Evolutionary conservation across 345 rosid species (phyloP), one percentile per base, ranked within the genome.

Genomic region (Eucalyptus urophylla): DNA sequence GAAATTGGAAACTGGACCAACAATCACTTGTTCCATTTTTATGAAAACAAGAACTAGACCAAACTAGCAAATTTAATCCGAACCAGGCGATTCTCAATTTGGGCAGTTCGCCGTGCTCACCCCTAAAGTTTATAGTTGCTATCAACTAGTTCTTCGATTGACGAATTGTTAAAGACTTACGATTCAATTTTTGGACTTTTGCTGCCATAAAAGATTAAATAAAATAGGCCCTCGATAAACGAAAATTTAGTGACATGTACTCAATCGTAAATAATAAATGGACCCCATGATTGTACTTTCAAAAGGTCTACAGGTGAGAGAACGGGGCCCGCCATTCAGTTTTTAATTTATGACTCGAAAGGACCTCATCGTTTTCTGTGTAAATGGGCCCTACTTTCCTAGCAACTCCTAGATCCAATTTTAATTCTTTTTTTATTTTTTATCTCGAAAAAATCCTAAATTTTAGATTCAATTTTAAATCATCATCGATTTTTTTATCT

Each of bases 11-110:
- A 51, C 2, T 1, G 2, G 1, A 3, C 8, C 1, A 1, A 17
- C 0, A 51, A 51, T 51, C 21, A 17, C 1, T 3, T 0, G 4
- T 51, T 51, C 0, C 2, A 53, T 53, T 53, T 53, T 53, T 53
- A 53, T 53, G 4, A 0, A 51, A 51, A 17, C 0, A 1, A 0
- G 2, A 17, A 51, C 0, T 0, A 3, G 1, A 51, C 0, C 4
- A 51, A 51, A 51, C 4, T 3, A 0, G 2, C 9, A 3, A 1
- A 53, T 53, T 7, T 0, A 53, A 3, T 53, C 1, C 0, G 9
- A 2, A 3, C 0, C 0, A 1, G 1, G 0, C 24, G 9, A 53
- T 53, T 53, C 56, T 53, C 56, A 17, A 7, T 7, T 53, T 53
- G 9, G 9, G 1, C 1, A 4, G 9, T 7, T 51, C 0, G 56